Evolutionary conservation across 305 asterid species (phyloP).

Genomic region (Fraxinus sp.): DNA sequence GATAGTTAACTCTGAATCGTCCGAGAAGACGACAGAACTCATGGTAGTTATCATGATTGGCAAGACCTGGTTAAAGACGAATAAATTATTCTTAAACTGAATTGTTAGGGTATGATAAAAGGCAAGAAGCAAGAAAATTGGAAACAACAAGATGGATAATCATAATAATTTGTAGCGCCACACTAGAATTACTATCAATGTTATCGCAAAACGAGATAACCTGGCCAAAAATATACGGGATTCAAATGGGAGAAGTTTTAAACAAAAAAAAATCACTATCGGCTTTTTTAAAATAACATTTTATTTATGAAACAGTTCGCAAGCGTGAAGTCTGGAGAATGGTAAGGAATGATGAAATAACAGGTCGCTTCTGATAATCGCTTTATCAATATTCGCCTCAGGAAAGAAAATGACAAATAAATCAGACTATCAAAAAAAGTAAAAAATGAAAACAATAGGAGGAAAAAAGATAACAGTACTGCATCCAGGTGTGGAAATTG

Average conservation of each 20-base stretch:
- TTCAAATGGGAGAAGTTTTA: background rate
- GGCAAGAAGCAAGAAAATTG: constrained; percentile 1
- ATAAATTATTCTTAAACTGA: constrained; percentile 24
- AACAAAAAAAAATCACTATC: background rate
- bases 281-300: background rate
- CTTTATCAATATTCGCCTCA: background rate
- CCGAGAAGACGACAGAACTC: constrained; percentile 99
- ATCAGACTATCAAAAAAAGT: background rate
- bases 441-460: background rate
- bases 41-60: constrained; percentile 95
- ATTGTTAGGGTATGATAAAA: constrained; percentile 12
- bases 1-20: constrained; percentile 93
- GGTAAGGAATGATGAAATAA: background rate
- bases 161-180: background rate
- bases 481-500: background rate
- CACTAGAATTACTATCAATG: background rate
- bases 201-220: background rate
- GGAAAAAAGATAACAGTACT: background rate
- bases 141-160: background rate
- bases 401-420: background rate
- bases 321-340: background rate
- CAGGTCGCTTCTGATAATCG: background rate
- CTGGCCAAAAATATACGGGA: background rate
- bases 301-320: background rate
- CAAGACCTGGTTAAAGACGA: constrained; percentile 70